Percentiles rank a stretch among this genome's conserved stretches.
Conservation (phyloP, 805 yeast species). For the Myxozyma melibiosi region DNA sequence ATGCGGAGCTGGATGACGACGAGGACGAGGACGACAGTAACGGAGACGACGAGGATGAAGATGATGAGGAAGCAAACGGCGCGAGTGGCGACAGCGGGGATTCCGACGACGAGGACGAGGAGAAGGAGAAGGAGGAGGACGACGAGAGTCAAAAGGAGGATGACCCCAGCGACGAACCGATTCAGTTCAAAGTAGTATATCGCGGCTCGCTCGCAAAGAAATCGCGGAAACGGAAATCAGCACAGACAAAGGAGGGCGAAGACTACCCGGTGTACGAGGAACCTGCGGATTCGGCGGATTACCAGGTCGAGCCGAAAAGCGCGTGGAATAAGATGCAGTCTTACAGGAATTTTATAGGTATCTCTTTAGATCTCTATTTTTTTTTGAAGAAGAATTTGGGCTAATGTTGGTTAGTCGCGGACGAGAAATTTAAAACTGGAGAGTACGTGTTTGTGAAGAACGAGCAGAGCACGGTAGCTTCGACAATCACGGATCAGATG, state of each 20-base stretch:
- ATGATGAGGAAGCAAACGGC: slow-evolving; percentile 6
- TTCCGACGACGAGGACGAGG: background rate
- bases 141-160: background rate
- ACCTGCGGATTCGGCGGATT: slow-evolving; percentile 19
- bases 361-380: background rate
- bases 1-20: slow-evolving; percentile 1
- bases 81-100: background rate
- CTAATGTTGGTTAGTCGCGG: slow-evolving; percentile 15
- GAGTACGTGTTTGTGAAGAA: slow-evolving; percentile 30
- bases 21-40: slow-evolving; percentile 17
- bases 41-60: slow-evolving; percentile 11
- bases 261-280: background rate
- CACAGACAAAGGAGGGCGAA: background rate
- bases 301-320: slow-evolving; percentile 16
- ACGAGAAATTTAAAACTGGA: slow-evolving; percentile 22
- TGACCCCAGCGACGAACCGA: slow-evolving; percentile 1
- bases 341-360: slow-evolving; percentile 23
- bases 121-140: slow-evolving; percentile 1
- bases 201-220: background rate
- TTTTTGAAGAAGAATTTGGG: background rate
- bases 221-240: background rate
- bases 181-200: background rate
- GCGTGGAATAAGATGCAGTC: slow-evolving; percentile 16
- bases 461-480: background rate
- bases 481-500: slow-evolving; percentile 8